Evolutionary conservation across 2,329 filamentous ascomycete genomes (phyloP).

Genomic region (Neodidymelliopsis sp.): DNA sequence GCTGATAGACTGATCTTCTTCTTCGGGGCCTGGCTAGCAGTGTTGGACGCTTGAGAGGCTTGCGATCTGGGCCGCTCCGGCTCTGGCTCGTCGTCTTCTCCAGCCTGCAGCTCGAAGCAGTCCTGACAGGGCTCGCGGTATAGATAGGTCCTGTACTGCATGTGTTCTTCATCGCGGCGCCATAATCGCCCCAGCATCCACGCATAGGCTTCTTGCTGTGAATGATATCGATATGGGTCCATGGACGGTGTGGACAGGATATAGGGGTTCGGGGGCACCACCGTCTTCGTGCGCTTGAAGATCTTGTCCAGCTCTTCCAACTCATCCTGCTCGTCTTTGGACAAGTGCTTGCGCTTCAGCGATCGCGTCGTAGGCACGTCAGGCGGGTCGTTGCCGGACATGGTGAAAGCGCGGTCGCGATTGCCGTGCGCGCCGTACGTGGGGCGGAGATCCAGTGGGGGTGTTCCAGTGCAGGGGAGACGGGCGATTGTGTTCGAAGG

Average conservation of each 20-base stretch:
- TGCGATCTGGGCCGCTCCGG: conserved; percentile 50
- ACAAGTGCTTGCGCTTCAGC: conserved; percentile 38
- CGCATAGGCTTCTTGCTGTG: conserved; percentile 49
- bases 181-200: conserved; percentile 62
- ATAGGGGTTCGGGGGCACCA: conserved; percentile 55
- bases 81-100: conserved; percentile 61
- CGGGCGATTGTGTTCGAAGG: conserved; percentile 2
- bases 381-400: conserved; percentile 43
- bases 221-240: conserved; percentile 53
- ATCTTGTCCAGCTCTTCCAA: conserved; percentile 50
- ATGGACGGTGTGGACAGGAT: conserved; percentile 58
- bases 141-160: conserved; percentile 69
- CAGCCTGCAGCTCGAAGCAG: conserved; percentile 57
- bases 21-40: conserved; percentile 55
- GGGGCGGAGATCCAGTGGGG: background rate
- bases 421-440: background rate
- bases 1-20: conserved; percentile 69
- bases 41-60: conserved; percentile 38
- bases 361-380: conserved; percentile 35
- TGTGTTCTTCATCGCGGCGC: conserved; percentile 61
- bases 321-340: conserved; percentile 45
- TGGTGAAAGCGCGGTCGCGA: conserved; percentile 25
- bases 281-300: conserved; percentile 53
- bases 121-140: conserved; percentile 63
- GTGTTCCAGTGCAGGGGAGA: conserved; percentile 1